Conservation (phyloP, 2,329 filamentous ascomycete genomes). For the Verticillium nonalfalfae region DNA sequence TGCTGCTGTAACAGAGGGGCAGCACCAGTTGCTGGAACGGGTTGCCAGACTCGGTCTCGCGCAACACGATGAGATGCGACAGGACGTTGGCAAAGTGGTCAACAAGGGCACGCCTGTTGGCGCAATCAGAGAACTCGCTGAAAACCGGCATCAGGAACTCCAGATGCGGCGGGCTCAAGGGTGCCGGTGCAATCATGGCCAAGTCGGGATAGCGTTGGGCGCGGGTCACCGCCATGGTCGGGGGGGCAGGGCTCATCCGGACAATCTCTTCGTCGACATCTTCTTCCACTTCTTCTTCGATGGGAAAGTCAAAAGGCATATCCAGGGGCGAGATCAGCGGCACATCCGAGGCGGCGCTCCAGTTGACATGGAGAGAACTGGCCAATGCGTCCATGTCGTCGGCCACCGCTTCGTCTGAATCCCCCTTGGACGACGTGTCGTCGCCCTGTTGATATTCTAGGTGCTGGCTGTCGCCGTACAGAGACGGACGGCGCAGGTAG, state of each 20-base stretch:
- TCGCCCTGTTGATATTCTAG: neutral
- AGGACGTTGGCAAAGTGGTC: conserved; percentile 59
- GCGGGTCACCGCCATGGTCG: conserved; percentile 7
- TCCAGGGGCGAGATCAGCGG: conserved; percentile 22
- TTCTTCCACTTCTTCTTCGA: conserved; percentile 16
- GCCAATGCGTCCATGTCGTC: neutral
- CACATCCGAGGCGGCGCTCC: conserved; percentile 1
- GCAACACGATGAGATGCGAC: conserved; percentile 59
- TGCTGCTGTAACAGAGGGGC: conserved; percentile 49
- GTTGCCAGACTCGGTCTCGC: conserved; percentile 52
- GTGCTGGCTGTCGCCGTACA: neutral
- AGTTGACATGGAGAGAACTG: neutral
- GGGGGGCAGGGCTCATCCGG: conserved; percentile 3
- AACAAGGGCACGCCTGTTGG: conserved; percentile 48
- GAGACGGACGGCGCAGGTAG: neutral
- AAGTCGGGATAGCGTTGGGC: conserved; percentile 9
- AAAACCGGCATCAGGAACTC: conserved; percentile 49
- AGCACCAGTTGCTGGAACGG: conserved; percentile 57
- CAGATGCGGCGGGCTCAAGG: conserved; percentile 32
- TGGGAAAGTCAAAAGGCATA: conserved; percentile 22
- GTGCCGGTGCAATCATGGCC: conserved; percentile 26
- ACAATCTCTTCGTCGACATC: conserved; percentile 22
- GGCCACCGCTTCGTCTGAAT: neutral
- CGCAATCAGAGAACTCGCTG: conserved; percentile 48
- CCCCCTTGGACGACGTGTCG: neutral